Base-by-base conservation (phyloP, 169 alveolate genomes). In the Fabrea salina region DNA sequence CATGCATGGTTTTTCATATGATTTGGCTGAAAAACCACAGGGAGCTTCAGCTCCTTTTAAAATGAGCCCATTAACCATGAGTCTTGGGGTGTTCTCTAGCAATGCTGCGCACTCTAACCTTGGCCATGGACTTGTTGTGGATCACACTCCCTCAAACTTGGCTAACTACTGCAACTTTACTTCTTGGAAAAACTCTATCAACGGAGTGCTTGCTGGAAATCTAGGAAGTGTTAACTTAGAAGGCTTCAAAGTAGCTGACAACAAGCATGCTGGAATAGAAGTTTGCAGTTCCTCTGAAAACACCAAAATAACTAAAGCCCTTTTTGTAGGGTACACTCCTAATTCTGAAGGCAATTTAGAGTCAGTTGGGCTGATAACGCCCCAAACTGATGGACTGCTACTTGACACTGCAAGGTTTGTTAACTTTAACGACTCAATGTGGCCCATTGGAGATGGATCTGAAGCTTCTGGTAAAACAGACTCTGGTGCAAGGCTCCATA, bases 1-100 rank as follows among this genome's bases (percentile, higher is more conserved):
- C 5, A 51, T 82, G 57, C 88, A 84, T 66, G 95, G 95, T 30
- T 88, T 83, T 76, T 91, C 94, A 92, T 83, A 50, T 78, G 91
- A 83, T 50, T 57, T 84, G 6, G 33, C 80, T 54, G 51, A 43
- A 5, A 27, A 79, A 32, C 90, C 96, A 5, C 49, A 72, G n/a
- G 94, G 94, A 0, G 89, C 91, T 4, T 85, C 92, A 27, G 61
- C 84, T 3, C 80, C 82, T 19, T 66, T 82, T n/a, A 74, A 74
- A 72, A 58, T 89, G 32, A 87, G 90, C 49, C 94, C 94, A 8
- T 75, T 51, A 47, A 75, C 77, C 35, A 67, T 61, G 58, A 47
- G 41, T 25, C 59, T 91, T 19, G 89, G 90, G 6, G 82, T 83
- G 32, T 85, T 87, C 67, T 22, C 35, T 0, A 84, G 82, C 32